Base-by-base conservation (phyloP, 1,284 basidiomycete species). In the Rhodotorula mucilaginosa region DNA sequence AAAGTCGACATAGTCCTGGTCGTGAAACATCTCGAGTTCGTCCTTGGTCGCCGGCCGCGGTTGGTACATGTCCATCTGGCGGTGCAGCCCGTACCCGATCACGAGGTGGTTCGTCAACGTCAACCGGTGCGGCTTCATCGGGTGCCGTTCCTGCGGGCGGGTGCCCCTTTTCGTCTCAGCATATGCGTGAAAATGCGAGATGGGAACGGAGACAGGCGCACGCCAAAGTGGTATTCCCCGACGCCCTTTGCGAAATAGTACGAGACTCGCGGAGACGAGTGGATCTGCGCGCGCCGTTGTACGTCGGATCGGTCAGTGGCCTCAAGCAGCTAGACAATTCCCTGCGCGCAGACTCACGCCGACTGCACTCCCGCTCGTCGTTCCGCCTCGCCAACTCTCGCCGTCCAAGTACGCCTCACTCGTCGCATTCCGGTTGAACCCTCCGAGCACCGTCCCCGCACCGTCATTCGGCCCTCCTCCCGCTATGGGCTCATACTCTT, bases 121-220 rank as follows among this genome's bases (percentile, higher is more conserved):
- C 16, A 99, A 83, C 21, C 97, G 87, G 74, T 97, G 93, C 2
- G 96, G 96, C 80, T 98, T 97, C 96, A 99, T 99, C 4, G 96
- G 97, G 84, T 99, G 96, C 59, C 90, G 86, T 86, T 97, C 93
- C 91, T 95, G 80, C 34, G 58, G 0, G 49, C 13, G 7, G 29
- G 29, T 48, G 44, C 26, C 26, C 26, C 26, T 6, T 21, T 2
- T 34, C 6, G 47, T 31, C n/a, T 56, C 15, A 10, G 26, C 26
- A 26, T 26, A 26, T 26, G 26, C 26, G 26, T 26, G 26, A 26
- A 26, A 26, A 26, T 26, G 31, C 12, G 8, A 3, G 12, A 5
- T 21, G 18, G 5, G 3, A 44, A 21, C 39, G 19, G 23, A 23
- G 23, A 82, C 88, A 23, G 21, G 82, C 88, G 70, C 83, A 94